phyloP scores from a whole-genome alignment of 306 rosid species.

The Begonia masoniana region DNA sequence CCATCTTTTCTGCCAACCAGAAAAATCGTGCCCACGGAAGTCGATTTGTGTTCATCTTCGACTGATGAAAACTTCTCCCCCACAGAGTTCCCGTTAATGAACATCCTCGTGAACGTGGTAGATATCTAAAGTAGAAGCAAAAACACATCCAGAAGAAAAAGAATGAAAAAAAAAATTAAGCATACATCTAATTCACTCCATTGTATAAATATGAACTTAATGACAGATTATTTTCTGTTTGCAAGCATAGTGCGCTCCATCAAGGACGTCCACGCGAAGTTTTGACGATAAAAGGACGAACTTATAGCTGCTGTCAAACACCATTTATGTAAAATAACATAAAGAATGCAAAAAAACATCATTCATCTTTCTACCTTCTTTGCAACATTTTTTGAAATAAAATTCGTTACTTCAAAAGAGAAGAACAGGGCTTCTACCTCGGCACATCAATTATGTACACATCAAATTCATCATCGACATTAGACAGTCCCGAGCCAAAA shows the following conservation, averaged over 20 bases:
- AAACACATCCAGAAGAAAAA: constrained; percentile 7
- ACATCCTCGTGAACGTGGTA: constrained; percentile 42
- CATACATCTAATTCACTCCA: background rate
- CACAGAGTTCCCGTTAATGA: constrained; percentile 51
- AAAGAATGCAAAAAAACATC: too few relatives aligned
- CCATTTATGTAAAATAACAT: too few relatives aligned
- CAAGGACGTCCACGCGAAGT: background rate
- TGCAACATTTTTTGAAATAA: too few relatives aligned
- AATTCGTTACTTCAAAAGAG: too few relatives aligned
- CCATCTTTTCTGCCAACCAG: constrained; percentile 49
- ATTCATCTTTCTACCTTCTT: too few relatives aligned
- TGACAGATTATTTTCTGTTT: background rate
- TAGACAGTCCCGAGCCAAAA: too few relatives aligned
- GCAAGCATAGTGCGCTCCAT: background rate
- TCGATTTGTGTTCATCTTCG: constrained; percentile 20
- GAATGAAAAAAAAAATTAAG: background rate
- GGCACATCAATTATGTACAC: too few relatives aligned
- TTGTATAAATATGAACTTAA: background rate
- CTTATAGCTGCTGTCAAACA: background rate
- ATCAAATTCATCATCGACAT: too few relatives aligned
- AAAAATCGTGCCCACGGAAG: constrained; percentile 24
- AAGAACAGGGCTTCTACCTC: too few relatives aligned
- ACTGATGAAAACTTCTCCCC: constrained; percentile 36
- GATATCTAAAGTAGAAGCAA: constrained; percentile 39
- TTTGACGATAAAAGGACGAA: background rate